phyloP scores from a whole-genome alignment of 2,329 filamentous ascomycete genomes.

The Conoideocrella luteorostrata region DNA sequence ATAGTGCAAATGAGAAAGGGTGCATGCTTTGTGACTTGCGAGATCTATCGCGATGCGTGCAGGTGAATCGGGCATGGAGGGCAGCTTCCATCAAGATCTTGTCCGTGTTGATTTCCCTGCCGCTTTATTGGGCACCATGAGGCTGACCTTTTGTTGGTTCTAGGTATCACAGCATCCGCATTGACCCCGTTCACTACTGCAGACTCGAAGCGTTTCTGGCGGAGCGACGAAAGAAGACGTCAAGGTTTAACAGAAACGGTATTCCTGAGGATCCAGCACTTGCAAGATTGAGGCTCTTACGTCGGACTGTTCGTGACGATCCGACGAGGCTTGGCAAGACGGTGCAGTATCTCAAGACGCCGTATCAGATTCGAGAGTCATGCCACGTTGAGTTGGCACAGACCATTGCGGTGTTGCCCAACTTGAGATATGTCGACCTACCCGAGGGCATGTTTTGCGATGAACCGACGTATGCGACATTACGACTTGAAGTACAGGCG shows the following conservation, averaged over 20 bases:
- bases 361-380: conserved; percentile 91
- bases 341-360: conserved; percentile 77
- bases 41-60: conserved; percentile 73
- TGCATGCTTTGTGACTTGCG: conserved; percentile 94
- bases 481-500: conserved; percentile 79
- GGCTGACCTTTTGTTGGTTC: too few relatives aligned
- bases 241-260: conserved; percentile 68
- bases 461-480: conserved; percentile 64
- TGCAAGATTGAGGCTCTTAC: conserved; percentile 69
- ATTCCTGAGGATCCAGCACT: conserved; percentile 75
- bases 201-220: conserved; percentile 75
- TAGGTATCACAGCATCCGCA: conserved; percentile 83
- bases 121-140: too few relatives aligned
- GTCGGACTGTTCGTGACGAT: conserved; percentile 75
- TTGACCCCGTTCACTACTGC: conserved; percentile 94
- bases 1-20: conserved; percentile 67
- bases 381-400: conserved; percentile 78
- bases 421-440: conserved; percentile 82
- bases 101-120: conserved; percentile 43
- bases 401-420: conserved; percentile 76
- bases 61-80: conserved; percentile 69
- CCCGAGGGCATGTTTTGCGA: conserved; percentile 83
- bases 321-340: conserved; percentile 59
- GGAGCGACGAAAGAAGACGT: conserved; percentile 69
- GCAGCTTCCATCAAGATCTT: conserved; percentile 42